Evolutionary conservation across 1,284 basidiomycete species (phyloP), one percentile per base, ranked within the genome.

Genomic region (Gymnopus androsaceus): DNA sequence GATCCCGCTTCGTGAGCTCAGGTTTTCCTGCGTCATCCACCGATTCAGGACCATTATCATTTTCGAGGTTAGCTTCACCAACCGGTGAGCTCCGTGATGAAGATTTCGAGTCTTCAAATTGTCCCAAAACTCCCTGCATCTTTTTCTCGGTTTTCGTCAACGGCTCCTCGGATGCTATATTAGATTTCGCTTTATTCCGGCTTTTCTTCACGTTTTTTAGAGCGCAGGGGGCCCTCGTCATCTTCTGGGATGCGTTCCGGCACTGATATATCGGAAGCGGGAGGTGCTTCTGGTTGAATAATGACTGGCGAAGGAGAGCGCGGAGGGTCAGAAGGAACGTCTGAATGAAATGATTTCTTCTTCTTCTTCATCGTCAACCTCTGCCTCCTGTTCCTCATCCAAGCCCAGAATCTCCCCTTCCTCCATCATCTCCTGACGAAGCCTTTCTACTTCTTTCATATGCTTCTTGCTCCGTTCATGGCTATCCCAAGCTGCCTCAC

Each of bases 381-480:
- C 66, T 25, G 47, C 62, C 25, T 67, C 60, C 17, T 69, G 61
- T 12, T 54, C 65, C 17, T 67, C 70, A 65, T 50, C n/a, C 23
- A 50, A 38, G 1, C 78, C 83, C 9, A 95, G 69, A 58, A 83
- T 83, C 62, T 87, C 83, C 58, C 93, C 82, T 64, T 98, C 94
- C 55, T 78, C 76, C 62, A 82, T 67, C 86, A 97, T 95, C 68
- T 92, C 80, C 56, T 75, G 74, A 68, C 83, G 83, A 54, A 96
- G 69, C 62, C 74, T 76, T 67, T 92, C 92, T 15, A 96, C 85
- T 58, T 93, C 91, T 71, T 91, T 94, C 69, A 93, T 73, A 70
- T 99, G 97, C 71, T 96, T 98, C 72, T 92, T 92, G 72, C 95
- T 98, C 63, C 94, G 80, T 71, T 99, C 97, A 63, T 99, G 97